A percentile compares a stretch with the other conserved stretches of the same genome.
Evolutionary conservation across 2,329 filamentous ascomycete species (phyloP).

Genomic region (Fusarium neocosmosporiellum): DNA sequence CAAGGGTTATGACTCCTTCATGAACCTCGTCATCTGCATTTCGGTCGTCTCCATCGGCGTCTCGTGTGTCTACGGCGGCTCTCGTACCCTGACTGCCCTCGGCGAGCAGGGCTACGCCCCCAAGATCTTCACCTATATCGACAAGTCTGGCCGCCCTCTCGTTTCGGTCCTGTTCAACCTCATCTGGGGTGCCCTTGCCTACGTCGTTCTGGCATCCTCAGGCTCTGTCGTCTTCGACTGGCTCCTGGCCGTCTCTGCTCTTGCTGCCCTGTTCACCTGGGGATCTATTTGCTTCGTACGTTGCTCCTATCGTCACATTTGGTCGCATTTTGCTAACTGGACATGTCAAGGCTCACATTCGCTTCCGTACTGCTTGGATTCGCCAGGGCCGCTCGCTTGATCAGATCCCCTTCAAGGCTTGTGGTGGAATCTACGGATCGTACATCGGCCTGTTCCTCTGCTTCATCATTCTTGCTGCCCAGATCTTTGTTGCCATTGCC

Average conservation of each 20-base stretch:
- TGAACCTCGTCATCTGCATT: constrained; percentile 66
- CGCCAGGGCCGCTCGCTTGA: constrained; percentile 68
- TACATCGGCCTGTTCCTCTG: constrained; percentile 70
- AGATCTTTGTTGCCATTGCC: constrained; percentile 61
- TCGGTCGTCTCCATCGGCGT: constrained; percentile 67
- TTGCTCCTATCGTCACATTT: not conserved
- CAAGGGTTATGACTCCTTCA: constrained; percentile 59
- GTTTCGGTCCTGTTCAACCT: constrained; percentile 58
- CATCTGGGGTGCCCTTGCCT: constrained; percentile 60
- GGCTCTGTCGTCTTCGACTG: constrained; percentile 69
- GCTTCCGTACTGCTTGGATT: constrained; percentile 72
- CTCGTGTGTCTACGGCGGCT: constrained; percentile 65
- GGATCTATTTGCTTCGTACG: constrained; percentile 69
- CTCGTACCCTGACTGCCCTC: constrained; percentile 66
- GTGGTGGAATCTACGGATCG: constrained; percentile 70
- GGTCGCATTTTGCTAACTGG: not conserved
- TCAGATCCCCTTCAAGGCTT: constrained; percentile 72
- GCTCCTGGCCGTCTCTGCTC: constrained; percentile 72
- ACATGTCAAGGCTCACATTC: constrained; percentile 60
- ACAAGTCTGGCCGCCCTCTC: constrained; percentile 64
- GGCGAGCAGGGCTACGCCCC: constrained; percentile 68
- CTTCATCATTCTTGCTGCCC: constrained; percentile 63
- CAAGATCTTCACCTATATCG: constrained; percentile 64
- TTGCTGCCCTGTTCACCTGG: constrained; percentile 74
- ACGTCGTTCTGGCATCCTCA: constrained; percentile 56